Conservation (phyloP, 2,329 filamentous ascomycete species). For the Cercospora zeae-maydis region DNA sequence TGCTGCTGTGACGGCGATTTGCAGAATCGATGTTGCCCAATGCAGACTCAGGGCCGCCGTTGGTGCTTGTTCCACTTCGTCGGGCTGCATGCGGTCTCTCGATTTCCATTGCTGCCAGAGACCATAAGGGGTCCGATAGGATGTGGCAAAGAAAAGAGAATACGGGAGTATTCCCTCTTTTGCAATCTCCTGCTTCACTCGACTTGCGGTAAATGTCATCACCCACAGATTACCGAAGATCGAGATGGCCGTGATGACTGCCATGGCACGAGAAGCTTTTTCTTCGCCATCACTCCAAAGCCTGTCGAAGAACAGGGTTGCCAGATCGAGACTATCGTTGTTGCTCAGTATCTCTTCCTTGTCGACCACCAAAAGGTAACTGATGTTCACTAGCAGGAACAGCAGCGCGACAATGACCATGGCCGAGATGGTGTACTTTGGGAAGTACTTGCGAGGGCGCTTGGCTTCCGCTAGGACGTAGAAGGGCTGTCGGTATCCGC, state of each 20-base stretch:
- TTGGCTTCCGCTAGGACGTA: slow-evolving; percentile 45
- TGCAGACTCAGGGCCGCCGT: slow-evolving; percentile 41
- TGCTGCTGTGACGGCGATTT: slow-evolving; percentile 34
- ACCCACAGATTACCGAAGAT: slow-evolving; percentile 56
- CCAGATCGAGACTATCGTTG: slow-evolving; percentile 21
- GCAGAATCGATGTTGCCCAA: slow-evolving; percentile 38
- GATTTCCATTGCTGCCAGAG: slow-evolving; percentile 22
- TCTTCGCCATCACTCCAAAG: slow-evolving; percentile 20
- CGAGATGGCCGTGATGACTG: slow-evolving; percentile 52
- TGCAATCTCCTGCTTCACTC: slow-evolving; percentile 60
- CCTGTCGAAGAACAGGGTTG: slow-evolving; percentile 34
- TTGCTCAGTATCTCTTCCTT: slow-evolving; percentile 17
- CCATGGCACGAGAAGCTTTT: slow-evolving; percentile 39
- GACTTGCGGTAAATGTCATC: slow-evolving; percentile 54
- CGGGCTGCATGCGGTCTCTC: slow-evolving; percentile 12
- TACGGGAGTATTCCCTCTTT: slow-evolving; percentile 56
- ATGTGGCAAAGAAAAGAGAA: slow-evolving; percentile 47
- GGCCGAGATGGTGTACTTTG: slow-evolving; percentile 36
- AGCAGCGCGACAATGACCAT: slow-evolving; percentile 31
- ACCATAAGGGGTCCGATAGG: slow-evolving; percentile 31
- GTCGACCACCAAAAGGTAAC: slow-evolving; percentile 35
- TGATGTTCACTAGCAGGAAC: slow-evolving; percentile 29
- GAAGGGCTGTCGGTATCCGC: slow-evolving; percentile 46
- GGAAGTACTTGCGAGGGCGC: slow-evolving; percentile 39
- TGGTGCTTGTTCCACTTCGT: slow-evolving; percentile 38